Base-by-base conservation (phyloP, 768 basidiomycete species). In the Kwoniella sp. region DNA sequence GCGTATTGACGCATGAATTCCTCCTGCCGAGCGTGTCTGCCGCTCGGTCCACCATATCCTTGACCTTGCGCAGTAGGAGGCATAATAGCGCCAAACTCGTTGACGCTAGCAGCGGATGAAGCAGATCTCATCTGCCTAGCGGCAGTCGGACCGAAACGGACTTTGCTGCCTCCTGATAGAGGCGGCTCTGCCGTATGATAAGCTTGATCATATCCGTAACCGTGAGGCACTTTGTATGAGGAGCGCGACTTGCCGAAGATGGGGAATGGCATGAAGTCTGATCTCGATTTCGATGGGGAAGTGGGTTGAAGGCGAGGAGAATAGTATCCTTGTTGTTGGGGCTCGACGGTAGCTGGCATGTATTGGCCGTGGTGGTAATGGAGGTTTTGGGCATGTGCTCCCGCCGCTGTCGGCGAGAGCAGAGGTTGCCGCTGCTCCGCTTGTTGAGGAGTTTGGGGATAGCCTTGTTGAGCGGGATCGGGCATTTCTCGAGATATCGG, bases 361-460 rank as follows among this genome's bases (percentile, higher is more conserved):
- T 22, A 8, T 8, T 33, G 26, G 2, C 26, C 13, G 2, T 33
- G 52, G n/a, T 7, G 52, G 26, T 4, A 30, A 22, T 52, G 6
- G 12, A 22, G 17, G 24, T 30, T 5, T 13, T 33, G 33, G 13
- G 7, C 33, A 19, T 44, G 3, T 6, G 3, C 40, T 6, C 40
- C 40, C 40, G 10, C 40, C 52, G 12, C 8, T 2, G 26, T n/a
- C 5, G 26, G 29, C 2, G 52, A 27, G 2, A 55, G 36, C 1
- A 55, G 21, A 13, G 53, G 63, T 24, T 64, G 63, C 9, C 55
- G 50, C n/a, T 64, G 58, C 27, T 50, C 36, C 2, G 56, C 56
- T 29, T 33, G 33, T n/a, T 26, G 40, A 24, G 33, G 33, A 9
- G 40, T 9, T 19, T 44, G 40, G 8, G 7, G 36, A 24, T 44